Evolutionary conservation across 2,329 filamentous ascomycete genomes (phyloP), one percentile per base, ranked within the genome.

Genomic region (Penicillium corylophilum): DNA sequence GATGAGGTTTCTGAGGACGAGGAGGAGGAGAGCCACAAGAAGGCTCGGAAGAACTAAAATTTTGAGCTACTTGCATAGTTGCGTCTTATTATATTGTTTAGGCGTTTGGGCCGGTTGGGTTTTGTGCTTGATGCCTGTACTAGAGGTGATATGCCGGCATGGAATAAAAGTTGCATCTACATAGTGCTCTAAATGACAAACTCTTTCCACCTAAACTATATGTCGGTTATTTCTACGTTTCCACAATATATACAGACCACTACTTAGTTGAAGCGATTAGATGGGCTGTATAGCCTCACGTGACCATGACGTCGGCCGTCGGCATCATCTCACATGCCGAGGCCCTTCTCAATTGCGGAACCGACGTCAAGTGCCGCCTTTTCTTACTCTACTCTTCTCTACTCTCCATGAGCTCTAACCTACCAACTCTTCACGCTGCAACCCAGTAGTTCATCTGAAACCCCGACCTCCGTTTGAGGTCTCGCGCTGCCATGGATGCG

Each of bases 311-410:
- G 63, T 69, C 62, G 61, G 57, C 46, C 57, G 59, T 58, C 60
- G 62, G 57, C 51, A 44, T 51, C 36, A 44, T 59, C 67, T 71
- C 69, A 72, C 70, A 72, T 72, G 70, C 70, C 70, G 69, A 71
- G 70, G 70, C 63, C 66, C 63, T 66, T 64, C 64, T 54, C 45
- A 46, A 44, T 46, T 48, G 53, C 55, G 56, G 54, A 55, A 56
- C 64, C 63, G 63, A 64, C 53, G 50, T 59, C 58, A 61, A 64
- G 56, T 67, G 61, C 64, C 66, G 62, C 60, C 47, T 55, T 57
- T 58, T 44, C 62, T 57, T 60, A 39, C 51, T 42, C 38, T 46
- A 28, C 24, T 33, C 39, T 36, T 35, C 31, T 41, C n/a, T 56
- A 48, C 41, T 36, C 47, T 53, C 28, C 39, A 50, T 55, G 51